Evolutionary conservation across 345 rosid genomes (phyloP), one percentile per base, ranked within the genome.

Genomic region (Theobroma cacao): DNA sequence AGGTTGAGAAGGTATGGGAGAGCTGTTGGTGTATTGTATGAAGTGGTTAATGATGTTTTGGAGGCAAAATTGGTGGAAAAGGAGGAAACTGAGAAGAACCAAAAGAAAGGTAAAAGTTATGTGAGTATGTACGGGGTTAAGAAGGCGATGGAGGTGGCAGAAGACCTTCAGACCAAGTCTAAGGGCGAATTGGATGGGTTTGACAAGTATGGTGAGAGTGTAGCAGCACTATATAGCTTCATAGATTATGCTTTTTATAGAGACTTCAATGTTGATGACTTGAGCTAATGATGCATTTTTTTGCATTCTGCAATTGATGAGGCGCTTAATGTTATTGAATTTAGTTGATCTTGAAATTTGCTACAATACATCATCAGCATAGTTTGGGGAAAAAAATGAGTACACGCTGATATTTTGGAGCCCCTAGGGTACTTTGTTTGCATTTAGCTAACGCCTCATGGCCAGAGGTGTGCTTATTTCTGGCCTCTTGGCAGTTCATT

Each of bases 1-100:
- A 82, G 88, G 60, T 80, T 96, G 80, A 80, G 98, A 83, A 86
- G 88, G 77, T 96, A 96, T 41, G 99, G 97, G 20, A 89, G 92
- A 85, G 95, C 97, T 26, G 95, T 94, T 45, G 98, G 97, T 61
- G 93, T 96, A 41, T 75, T 96, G 72, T 94, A 96, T 84, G 92
- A 88, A 77, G 92, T 92, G 43, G 94, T 92, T 12, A 90, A 91
- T 66, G 97, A 95, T 83, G 78, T 95, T 40, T 34, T 82, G 47
- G 85, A 87, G 56, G 89, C 86, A 9, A 83, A 84, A 75, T 38
- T 14, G 24, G 50, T 26, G 74, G 60, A 76, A 58, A 77, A 48
- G 0, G 81, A 38, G 31, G 83, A 70, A 3, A 78, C 41, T 0
- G 77, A 72, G 48, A 81, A 87, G 31, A 78, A 74, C 80, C 83